A percentile compares a stretch with the other conserved stretches of the same genome.
Conservation (phyloP, 2,329 filamentous ascomycete genomes). For the Penicillium expansum region DNA sequence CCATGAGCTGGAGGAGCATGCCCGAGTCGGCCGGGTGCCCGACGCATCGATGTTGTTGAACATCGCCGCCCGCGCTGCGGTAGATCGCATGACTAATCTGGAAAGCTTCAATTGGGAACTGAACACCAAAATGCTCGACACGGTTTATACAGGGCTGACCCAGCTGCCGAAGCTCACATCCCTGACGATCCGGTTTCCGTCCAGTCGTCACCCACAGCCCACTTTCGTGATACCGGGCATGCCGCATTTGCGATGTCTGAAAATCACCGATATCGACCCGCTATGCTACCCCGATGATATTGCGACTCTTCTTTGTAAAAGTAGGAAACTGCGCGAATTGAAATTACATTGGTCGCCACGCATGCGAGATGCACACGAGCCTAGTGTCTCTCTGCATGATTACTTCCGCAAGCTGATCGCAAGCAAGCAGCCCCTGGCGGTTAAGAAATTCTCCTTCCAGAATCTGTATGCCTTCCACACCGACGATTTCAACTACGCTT, state of each 20-base stretch:
- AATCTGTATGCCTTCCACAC: slow-evolving; percentile 58
- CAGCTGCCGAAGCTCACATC: slow-evolving; percentile 50
- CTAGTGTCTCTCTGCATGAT: slow-evolving; percentile 53
- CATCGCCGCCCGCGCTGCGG: slow-evolving; percentile 56
- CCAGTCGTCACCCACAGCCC: slow-evolving; percentile 56
- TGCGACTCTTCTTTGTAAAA: slow-evolving; percentile 53
- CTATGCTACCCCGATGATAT: slow-evolving; percentile 64
- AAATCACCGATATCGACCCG: slow-evolving; percentile 60
- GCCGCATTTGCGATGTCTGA: slow-evolving; percentile 53
- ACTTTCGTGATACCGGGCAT: slow-evolving; percentile 56
- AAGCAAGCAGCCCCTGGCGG: slow-evolving; percentile 44
- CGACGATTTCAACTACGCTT: slow-evolving; percentile 45
- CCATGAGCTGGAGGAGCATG: slow-evolving; percentile 56
- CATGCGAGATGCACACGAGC: slow-evolving; percentile 59
- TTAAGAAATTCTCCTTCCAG: slow-evolving; percentile 55
- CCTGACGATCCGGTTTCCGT: slow-evolving; percentile 57
- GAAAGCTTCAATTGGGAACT: slow-evolving; percentile 60
- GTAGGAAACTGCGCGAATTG: slow-evolving; percentile 54
- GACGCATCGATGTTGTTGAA: slow-evolving; percentile 64
- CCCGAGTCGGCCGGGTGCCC: slow-evolving; percentile 57
- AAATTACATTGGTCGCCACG: slow-evolving; percentile 61
- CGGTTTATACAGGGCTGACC: slow-evolving; percentile 57
- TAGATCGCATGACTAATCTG: slow-evolving; percentile 58
- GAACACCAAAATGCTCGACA: slow-evolving; percentile 58
- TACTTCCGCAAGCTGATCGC: slow-evolving; percentile 57